A percentile compares a stretch with the other conserved stretches of the same genome.
Evolutionary conservation across 495 filamentous ascomycete species (phyloP).

Genomic region (Penicillium soppii): DNA sequence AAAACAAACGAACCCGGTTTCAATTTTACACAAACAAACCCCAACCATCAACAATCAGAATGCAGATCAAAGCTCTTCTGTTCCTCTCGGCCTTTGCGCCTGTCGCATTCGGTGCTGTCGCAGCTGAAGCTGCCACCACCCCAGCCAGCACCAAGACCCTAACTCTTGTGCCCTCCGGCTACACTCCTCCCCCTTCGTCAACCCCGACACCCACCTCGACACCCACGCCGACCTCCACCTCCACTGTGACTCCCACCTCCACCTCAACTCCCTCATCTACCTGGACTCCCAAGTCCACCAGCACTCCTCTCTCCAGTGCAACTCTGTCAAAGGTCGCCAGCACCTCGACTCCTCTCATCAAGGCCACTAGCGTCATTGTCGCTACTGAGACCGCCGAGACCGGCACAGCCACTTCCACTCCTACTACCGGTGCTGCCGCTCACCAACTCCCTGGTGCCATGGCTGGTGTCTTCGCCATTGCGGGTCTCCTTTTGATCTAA

Average conservation of each 20-base stretch:
- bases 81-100: constrained; percentile 34
- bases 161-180: constrained; percentile 34
- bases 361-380: too few species aligned
- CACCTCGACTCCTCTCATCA: constrained; percentile 22
- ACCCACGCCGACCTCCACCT: constrained; percentile 18
- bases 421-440: constrained; percentile 28
- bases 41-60: constrained; percentile 16
- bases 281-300: constrained; percentile 14
- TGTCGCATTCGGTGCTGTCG: constrained; percentile 32
- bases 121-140: constrained; percentile 26
- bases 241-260: constrained; percentile 21
- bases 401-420: constrained; percentile 22
- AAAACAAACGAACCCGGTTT: too few species aligned
- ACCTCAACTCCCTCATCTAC: constrained; percentile 18
- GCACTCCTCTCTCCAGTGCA: constrained; percentile 20
- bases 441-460: constrained; percentile 34
- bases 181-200: constrained; percentile 23
- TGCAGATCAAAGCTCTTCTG: constrained; percentile 40
- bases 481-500: constrained; percentile 46
- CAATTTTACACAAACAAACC: too few species aligned
- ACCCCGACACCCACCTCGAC: constrained; percentile 23
- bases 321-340: constrained; percentile 16
- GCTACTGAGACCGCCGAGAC: background rate
- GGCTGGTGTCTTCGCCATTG: constrained; percentile 43
- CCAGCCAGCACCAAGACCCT: constrained; percentile 26